These are phyloP conservation scores for Cardiospermum halicacabum DNA, from an alignment of 345 rosid genomes.

Conservation along the genomic window DNA sequence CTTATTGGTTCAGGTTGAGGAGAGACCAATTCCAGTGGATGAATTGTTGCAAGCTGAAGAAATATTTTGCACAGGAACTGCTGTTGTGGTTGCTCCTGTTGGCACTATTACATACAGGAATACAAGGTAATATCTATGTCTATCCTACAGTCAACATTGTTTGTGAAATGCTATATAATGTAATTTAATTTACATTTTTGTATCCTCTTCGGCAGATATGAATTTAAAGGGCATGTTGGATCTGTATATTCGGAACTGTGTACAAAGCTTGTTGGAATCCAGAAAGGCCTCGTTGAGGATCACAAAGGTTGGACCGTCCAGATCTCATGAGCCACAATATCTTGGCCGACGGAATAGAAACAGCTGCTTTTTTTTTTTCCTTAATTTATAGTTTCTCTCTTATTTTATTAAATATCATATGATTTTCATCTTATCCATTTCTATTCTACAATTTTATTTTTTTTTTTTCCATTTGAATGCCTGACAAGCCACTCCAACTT, in stretches of 20 bases:
- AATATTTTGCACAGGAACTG: slow-evolving; percentile 56
- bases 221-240: slow-evolving; percentile 42
- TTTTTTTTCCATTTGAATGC: too few relatives aligned
- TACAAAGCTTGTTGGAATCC: slow-evolving; percentile 59
- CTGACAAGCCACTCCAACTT: too few relatives aligned
- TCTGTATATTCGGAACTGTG: slow-evolving; percentile 47
- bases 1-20: background rate
- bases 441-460: too few relatives aligned
- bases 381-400: too few relatives aligned
- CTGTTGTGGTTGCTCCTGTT: slow-evolving; percentile 39
- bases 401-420: too few relatives aligned
- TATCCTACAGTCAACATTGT: too few relatives aligned
- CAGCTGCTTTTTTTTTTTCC: too few relatives aligned
- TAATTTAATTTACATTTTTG: too few relatives aligned
- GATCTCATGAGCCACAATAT: slow-evolving; percentile 37
- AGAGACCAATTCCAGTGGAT: slow-evolving; percentile 23
- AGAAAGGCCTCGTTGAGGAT: slow-evolving; percentile 64
- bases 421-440: too few relatives aligned
- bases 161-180: too few relatives aligned
- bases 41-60: slow-evolving; percentile 55
- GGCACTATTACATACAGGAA: slow-evolving; percentile 7
- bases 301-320: slow-evolving; percentile 62
- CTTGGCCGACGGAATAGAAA: too few relatives aligned
- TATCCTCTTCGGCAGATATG: too few relatives aligned
- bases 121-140: background rate